Evolutionary conservation across 768 basidiomycete species (phyloP), one percentile per base, ranked within the genome.

Genomic region (Boletus rex-veris): DNA sequence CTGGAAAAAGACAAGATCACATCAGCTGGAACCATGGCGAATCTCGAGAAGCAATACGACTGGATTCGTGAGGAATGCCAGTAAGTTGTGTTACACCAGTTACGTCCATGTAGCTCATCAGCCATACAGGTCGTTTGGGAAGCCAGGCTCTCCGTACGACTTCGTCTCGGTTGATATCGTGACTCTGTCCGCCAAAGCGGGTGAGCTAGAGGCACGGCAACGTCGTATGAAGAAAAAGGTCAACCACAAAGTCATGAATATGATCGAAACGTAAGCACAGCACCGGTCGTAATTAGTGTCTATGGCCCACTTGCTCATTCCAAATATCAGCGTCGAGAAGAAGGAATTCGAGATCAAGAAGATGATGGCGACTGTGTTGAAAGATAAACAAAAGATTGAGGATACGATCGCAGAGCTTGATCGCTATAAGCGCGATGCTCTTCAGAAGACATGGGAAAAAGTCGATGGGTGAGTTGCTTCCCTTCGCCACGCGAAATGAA

Each of bases 361-460:
- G 76, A 98, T 90, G 83, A 78, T 98, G 68, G 67, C 79, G 3
- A 91, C 88, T 4, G 94, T 98, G 0, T 71, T 92, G 64, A 88
- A 89, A 63, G 97, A 99, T 72, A 96, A 96, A 70, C 76, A 84
- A 60, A 98, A 96, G 76, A 98, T 99, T 46, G 92, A 97, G 62
- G 83, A 85, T 52, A 98, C 94, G 0, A 95, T 99, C 55, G 85
- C 82, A 30, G 90, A 97, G 65, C 83, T 98, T 10, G 96, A 98
- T 68, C 80, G 84, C 45, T 93, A 96, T 71, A 99, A 99, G 74
- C 82, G 90, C 28, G 94, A 96, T 59, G 92, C 97, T 0, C 75
- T 98, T 48, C 83, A 85, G 69, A 95, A 88, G 73, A 98, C 95
- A 0, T 99, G 97, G 96, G 84, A 88, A 64, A 96, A 96, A 67